phyloP scores from a whole-genome alignment of 2,329 filamentous ascomycete species.

The Alternaria sp. region DNA sequence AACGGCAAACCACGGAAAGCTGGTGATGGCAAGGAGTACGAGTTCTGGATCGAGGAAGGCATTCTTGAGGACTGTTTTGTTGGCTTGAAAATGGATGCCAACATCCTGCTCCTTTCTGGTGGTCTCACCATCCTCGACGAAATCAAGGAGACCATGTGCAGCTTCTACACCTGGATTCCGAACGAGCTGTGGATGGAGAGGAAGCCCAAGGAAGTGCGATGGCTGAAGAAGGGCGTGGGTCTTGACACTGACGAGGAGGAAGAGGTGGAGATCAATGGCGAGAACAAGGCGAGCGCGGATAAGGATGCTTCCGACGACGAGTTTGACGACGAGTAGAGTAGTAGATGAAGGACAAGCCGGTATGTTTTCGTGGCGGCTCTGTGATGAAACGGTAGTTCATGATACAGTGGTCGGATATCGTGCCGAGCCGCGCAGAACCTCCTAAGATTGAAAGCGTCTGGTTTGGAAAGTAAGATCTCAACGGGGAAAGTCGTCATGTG shows the following conservation, averaged over 20 bases:
- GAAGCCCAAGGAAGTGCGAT: slow-evolving; percentile 41
- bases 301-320: slow-evolving; percentile 25
- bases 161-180: slow-evolving; percentile 56
- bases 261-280: slow-evolving; percentile 18
- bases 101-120: slow-evolving; percentile 35
- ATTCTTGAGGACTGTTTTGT: slow-evolving; percentile 65
- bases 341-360: slow-evolving; percentile 9
- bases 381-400: slow-evolving; percentile 6
- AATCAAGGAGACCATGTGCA: slow-evolving; percentile 52
- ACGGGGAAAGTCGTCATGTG: neutral
- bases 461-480: slow-evolving; percentile 1
- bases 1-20: slow-evolving; percentile 30
- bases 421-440: neutral
- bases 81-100: slow-evolving; percentile 62
- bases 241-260: slow-evolving; percentile 28
- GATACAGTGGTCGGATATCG: neutral
- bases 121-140: slow-evolving; percentile 50
- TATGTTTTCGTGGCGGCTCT: neutral
- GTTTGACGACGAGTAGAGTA: slow-evolving; percentile 28
- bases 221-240: slow-evolving; percentile 34
- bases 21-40: slow-evolving; percentile 53
- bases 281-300: slow-evolving; percentile 16
- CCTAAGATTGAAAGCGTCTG: neutral
- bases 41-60: slow-evolving; percentile 73
- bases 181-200: slow-evolving; percentile 54